phyloP scores from a whole-genome alignment of 2,329 filamentous ascomycete genomes.

The Alternaria triticimaculans region DNA sequence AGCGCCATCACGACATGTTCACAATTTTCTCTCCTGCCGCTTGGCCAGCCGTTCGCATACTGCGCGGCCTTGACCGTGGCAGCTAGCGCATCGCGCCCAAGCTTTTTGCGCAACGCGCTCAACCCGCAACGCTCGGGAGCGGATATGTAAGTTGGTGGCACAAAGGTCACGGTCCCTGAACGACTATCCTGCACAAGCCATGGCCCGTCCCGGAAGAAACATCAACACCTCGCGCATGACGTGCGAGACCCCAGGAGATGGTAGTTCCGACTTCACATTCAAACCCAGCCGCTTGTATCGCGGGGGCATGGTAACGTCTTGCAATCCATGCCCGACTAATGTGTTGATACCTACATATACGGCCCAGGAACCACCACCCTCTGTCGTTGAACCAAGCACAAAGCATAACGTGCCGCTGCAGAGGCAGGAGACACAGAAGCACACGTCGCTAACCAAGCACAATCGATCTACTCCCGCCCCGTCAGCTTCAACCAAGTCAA shows the following conservation, averaged over 20 bases:
- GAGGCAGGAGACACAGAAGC: neutral
- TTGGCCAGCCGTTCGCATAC: constrained; percentile 14
- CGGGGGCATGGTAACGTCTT: constrained; percentile 25
- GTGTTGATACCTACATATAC: constrained; percentile 1
- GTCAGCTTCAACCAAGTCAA: constrained; percentile 28
- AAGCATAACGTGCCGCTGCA: constrained; percentile 20
- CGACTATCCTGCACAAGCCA: constrained; percentile 24
- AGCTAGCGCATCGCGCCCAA: constrained; percentile 14
- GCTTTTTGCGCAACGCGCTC: constrained; percentile 20
- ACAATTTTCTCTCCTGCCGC: neutral
- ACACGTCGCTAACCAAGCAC: constrained; percentile 10
- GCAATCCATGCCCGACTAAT: constrained; percentile 16
- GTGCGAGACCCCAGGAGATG: constrained; percentile 30
- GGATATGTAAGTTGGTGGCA: constrained; percentile 33
- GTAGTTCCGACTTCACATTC: constrained; percentile 33
- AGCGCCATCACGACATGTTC: constrained; percentile 15
- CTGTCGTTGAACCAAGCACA: constrained; percentile 22
- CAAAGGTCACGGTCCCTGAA: constrained; percentile 30
- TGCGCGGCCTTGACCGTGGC: neutral
- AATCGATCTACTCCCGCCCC: constrained; percentile 4
- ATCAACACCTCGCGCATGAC: constrained; percentile 27
- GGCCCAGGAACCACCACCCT: constrained; percentile 22
- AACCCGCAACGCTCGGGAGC: constrained; percentile 17
- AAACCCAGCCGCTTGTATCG: constrained; percentile 19
- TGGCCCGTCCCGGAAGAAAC: constrained; percentile 23